Conservation (phyloP, 1,284 basidiomycete genomes). For the Tilletia walkeri region DNA sequence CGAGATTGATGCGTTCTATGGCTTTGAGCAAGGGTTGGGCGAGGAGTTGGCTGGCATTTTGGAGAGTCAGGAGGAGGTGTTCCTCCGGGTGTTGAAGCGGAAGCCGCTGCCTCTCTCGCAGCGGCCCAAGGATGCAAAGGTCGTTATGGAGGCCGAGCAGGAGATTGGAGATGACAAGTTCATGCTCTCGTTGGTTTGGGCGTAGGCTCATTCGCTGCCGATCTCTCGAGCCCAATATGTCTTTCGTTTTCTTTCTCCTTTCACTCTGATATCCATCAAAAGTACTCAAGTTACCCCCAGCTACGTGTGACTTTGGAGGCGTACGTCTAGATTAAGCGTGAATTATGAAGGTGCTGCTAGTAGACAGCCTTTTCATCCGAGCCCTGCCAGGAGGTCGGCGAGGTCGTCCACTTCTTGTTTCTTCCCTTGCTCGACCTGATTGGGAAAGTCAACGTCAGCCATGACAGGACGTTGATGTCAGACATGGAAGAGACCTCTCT, state of each 20-base stretch:
- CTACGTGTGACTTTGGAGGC: too few relatives aligned
- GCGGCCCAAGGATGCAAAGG: constrained; percentile 58
- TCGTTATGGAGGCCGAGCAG: constrained; percentile 79
- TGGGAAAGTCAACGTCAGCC: too few relatives aligned
- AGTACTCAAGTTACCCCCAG: too few relatives aligned
- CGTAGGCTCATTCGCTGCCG: neutral
- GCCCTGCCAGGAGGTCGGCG: constrained; percentile 44
- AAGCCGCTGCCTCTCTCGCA: constrained; percentile 37
- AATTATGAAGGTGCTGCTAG: too few relatives aligned
- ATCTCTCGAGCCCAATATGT: neutral
- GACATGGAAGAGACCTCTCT: neutral
- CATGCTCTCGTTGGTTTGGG: constrained; percentile 55
- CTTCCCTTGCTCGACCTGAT: constrained; percentile 33
- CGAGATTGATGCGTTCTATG: constrained; percentile 85
- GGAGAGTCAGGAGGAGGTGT: constrained; percentile 68
- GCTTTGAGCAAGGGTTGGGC: constrained; percentile 64
- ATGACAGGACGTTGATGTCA: neutral
- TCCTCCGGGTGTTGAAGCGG: constrained; percentile 74
- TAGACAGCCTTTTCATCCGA: constrained; percentile 24
- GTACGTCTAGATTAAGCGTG: too few relatives aligned
- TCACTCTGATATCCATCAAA: too few relatives aligned
- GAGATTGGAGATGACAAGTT: constrained; percentile 83
- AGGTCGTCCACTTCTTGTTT: constrained; percentile 51
- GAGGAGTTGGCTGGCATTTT: constrained; percentile 18
- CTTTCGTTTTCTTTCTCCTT: too few relatives aligned